phyloP scores from a whole-genome alignment of 176 grass and related monocot species.

The Stipa capillata region DNA sequence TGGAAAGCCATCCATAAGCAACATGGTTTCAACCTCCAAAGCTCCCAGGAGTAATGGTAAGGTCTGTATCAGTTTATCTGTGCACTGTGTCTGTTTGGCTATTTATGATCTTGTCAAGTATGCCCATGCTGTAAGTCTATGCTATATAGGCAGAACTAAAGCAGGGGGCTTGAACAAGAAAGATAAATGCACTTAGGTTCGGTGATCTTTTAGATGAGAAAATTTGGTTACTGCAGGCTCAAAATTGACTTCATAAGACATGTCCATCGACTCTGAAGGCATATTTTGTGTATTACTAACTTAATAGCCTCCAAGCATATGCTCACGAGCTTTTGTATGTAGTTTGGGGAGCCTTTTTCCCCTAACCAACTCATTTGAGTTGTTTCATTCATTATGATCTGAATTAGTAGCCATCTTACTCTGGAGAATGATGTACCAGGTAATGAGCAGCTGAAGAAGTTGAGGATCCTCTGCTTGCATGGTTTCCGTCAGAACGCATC shows the following conservation, averaged over 20 bases:
- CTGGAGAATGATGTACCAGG: constrained; percentile 43
- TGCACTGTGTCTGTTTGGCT: not conserved
- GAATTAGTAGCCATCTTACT: not conserved
- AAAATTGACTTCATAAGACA: not conserved
- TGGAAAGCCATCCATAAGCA: constrained; percentile 4
- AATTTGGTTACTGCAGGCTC: not conserved
- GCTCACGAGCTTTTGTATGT: not conserved
- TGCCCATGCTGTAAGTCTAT: not conserved
- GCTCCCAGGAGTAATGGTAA: constrained; percentile 62
- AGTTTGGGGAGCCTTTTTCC: not conserved
- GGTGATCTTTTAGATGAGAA: not conserved
- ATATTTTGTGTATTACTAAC: not conserved
- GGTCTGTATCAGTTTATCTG: constrained; percentile 61
- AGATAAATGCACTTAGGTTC: not conserved
- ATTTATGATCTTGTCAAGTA: not conserved
- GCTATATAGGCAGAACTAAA: not conserved
- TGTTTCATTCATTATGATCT: not conserved
- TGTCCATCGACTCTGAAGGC: not conserved
- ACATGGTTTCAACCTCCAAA: constrained; percentile 13
- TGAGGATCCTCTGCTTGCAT: constrained; percentile 90
- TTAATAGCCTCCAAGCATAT: not conserved
- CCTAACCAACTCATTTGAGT: not conserved
- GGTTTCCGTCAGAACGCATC: constrained; percentile 92
- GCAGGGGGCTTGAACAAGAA: not conserved
- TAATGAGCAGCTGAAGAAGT: constrained; percentile 33